phyloP scores from a whole-genome alignment of 768 basidiomycete species.

The Pisolithus orientalis region DNA sequence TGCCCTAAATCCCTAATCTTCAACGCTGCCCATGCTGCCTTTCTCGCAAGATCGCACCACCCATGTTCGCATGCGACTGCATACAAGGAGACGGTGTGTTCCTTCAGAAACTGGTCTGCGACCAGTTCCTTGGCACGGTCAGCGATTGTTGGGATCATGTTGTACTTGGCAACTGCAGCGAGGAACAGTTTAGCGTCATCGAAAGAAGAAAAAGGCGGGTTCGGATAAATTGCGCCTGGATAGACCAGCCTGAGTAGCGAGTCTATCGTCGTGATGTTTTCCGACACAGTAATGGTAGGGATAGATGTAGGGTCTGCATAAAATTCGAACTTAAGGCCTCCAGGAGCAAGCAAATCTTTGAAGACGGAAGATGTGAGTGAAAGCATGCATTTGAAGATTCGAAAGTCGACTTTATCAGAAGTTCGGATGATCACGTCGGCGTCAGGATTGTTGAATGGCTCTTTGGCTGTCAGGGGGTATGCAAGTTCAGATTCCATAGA shows the following conservation, averaged over 20 bases:
- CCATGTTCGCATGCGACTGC: conserved; percentile 21
- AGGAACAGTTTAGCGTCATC: conserved; percentile 10
- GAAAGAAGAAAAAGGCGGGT: conserved; percentile 1
- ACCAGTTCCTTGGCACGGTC: conserved; percentile 10
- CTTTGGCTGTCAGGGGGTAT: background rate
- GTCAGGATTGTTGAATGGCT: conserved; percentile 25
- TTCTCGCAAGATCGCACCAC: conserved; percentile 13
- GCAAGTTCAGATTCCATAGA: too few relatives aligned
- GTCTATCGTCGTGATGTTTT: conserved; percentile 31
- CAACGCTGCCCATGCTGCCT: conserved; percentile 19
- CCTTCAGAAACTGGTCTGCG: conserved; percentile 5
- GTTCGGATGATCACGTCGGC: conserved; percentile 33
- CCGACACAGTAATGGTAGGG: conserved; percentile 35
- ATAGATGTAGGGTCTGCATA: conserved; percentile 11
- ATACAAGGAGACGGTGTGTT: conserved; percentile 19
- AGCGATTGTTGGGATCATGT: conserved; percentile 17
- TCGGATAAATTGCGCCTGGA: conserved; percentile 33
- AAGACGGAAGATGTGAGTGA: conserved; percentile 32
- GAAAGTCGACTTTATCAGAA: conserved; percentile 30
- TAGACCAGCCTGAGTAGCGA: conserved; percentile 23
- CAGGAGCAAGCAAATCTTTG: conserved; percentile 20
- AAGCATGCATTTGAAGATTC: conserved; percentile 31
- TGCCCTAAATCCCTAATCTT: conserved; percentile 2
- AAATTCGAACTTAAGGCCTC: conserved; percentile 8
- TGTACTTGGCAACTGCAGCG: conserved; percentile 16